These are phyloP conservation scores for Pseudopithomyces maydicus DNA, from an alignment of 2,329 filamentous ascomycete genomes.

Conservation along the genomic window DNA sequence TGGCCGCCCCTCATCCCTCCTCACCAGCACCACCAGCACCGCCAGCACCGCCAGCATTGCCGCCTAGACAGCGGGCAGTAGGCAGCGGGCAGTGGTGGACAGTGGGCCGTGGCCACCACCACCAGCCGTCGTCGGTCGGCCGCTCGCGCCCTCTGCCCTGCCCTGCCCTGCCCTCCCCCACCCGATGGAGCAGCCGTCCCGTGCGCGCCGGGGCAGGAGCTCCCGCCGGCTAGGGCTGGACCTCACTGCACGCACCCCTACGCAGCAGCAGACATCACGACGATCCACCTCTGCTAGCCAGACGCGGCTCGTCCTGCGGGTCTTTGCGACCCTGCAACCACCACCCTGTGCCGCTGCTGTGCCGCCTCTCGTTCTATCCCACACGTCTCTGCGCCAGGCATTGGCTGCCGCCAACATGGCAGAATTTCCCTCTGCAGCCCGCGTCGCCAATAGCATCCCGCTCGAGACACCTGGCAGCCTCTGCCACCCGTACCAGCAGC, in stretches of 20 bases:
- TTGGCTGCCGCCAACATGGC: constrained; percentile 13
- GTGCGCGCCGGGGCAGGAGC: background rate
- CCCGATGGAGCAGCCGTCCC: background rate
- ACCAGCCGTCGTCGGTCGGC: too few species aligned
- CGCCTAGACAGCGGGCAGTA: too few species aligned
- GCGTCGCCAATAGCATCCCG: constrained; percentile 5
- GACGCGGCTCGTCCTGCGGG: too few species aligned
- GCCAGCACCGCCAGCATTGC: too few species aligned
- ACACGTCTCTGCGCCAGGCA: constrained; percentile 2
- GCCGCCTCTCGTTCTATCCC: constrained; percentile 4
- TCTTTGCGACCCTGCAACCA: too few species aligned
- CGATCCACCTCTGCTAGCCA: too few species aligned
- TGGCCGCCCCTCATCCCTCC: too few species aligned
- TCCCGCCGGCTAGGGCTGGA: background rate
- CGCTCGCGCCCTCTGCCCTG: background rate
- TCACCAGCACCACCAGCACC: too few species aligned
- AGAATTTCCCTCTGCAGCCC: constrained; percentile 12
- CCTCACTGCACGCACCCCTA: background rate
- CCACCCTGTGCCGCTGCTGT: constrained; percentile 3
- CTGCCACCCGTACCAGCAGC: constrained; percentile 5
- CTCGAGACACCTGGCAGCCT: constrained; percentile 3
- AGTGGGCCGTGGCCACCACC: too few species aligned
- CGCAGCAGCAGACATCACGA: too few species aligned
- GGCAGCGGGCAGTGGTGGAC: too few species aligned
- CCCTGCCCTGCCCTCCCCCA: too few species aligned